These are phyloP conservation scores for Pleurotus tuber-regium DNA, from an alignment of 768 basidiomycete species.

Conservation along the genomic window DNA sequence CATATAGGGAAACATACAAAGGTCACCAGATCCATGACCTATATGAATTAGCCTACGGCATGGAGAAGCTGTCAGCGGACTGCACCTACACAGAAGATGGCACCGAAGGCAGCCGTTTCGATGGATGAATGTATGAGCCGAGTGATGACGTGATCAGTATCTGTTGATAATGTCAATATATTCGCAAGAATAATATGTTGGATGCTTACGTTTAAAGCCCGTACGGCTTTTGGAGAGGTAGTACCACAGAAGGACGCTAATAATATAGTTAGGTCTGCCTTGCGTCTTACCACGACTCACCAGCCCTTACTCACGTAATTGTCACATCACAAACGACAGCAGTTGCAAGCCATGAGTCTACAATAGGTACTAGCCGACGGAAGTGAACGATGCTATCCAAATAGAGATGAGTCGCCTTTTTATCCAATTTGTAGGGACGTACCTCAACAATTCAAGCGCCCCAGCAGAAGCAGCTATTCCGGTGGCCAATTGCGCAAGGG, in stretches of 20 bases:
- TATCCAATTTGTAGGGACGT: background rate
- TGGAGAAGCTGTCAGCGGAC: no score
- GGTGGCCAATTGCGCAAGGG: conserved; percentile 21
- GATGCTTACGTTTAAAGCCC: conserved; percentile 20
- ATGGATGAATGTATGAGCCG: conserved; percentile 25
- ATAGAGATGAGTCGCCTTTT: background rate
- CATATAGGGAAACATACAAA: conserved; percentile 17
- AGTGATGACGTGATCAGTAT: conserved; percentile 27
- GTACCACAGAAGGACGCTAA: conserved; percentile 22
- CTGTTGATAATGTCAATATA: conserved; percentile 11
- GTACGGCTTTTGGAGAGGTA: conserved; percentile 24
- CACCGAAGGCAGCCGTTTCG: conserved; percentile 28
- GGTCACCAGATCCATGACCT: conserved; percentile 28
- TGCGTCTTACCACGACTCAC: background rate
- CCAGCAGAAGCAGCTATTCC: conserved; percentile 22
- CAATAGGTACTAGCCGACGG: conserved; percentile 22
- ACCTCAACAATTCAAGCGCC: conserved; percentile 22
- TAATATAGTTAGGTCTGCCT: background rate
- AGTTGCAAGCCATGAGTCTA: conserved; percentile 26
- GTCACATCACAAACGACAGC: conserved; percentile 24
- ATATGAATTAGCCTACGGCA: no score
- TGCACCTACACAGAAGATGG: conserved; percentile 30
- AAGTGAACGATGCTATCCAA: conserved; percentile 21
- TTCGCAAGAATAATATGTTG: background rate
- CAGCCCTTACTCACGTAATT: conserved; percentile 22